These are phyloP conservation scores for Penicillium expansum DNA, from an alignment of 2,329 filamentous ascomycete genomes.

Conservation along the genomic window DNA sequence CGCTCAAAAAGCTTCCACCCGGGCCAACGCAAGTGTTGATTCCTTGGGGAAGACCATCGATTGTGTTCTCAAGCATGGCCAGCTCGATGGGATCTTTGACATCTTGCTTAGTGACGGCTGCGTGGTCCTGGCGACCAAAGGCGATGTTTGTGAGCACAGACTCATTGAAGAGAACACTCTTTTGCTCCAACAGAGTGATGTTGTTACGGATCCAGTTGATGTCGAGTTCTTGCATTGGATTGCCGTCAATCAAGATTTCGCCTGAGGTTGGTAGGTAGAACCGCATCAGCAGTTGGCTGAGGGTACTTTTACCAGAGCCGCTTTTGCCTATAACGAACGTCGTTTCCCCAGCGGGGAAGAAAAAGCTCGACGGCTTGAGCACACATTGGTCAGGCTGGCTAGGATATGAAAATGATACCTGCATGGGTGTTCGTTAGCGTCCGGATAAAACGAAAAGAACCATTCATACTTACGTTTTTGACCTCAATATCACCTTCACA, in stretches of 20 bases:
- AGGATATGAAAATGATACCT: conserved; percentile 84
- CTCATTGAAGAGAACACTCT: conserved; percentile 76
- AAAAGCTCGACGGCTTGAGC: conserved; percentile 62
- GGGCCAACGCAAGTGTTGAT: conserved; percentile 69
- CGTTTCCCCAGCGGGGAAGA: conserved; percentile 68
- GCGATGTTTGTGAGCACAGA: conserved; percentile 75
- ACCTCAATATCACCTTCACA: conserved; percentile 70
- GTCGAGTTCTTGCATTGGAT: conserved; percentile 61
- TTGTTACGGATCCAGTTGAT: conserved; percentile 72
- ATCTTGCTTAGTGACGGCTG: conserved; percentile 51
- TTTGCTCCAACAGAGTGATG: conserved; percentile 78
- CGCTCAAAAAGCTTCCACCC: conserved; percentile 71
- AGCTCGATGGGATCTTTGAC: conserved; percentile 63
- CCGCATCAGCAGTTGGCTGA: conserved; percentile 74
- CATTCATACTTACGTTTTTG: conserved; percentile 53
- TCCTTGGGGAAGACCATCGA: conserved; percentile 65
- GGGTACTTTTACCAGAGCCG: conserved; percentile 88
- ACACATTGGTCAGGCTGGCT: conserved; percentile 61
- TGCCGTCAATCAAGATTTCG: conserved; percentile 65
- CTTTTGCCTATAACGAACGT: conserved; percentile 82
- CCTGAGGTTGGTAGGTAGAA: conserved; percentile 70
- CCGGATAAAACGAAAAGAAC: neutral
- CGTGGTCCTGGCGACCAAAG: conserved; percentile 59
- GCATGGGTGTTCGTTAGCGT: neutral
- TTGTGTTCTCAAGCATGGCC: conserved; percentile 66